Evolutionary conservation across 2,329 filamentous ascomycete genomes (phyloP).

Genomic region (Penicillium rolfsii): DNA sequence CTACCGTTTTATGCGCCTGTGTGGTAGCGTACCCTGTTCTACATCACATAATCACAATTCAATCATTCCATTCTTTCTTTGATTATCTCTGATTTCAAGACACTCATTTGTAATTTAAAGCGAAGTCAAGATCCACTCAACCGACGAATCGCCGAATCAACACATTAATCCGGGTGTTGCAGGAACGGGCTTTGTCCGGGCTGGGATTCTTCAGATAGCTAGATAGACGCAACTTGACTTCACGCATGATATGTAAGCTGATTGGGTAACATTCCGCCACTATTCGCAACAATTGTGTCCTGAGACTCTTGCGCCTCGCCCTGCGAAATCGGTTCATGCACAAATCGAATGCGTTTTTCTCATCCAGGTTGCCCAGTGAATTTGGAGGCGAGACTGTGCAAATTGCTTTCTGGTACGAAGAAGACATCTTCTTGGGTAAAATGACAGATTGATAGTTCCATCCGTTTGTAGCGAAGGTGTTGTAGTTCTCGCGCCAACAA

Average conservation of each 20-base stretch:
- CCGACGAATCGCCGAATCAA: conserved; percentile 30
- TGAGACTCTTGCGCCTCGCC: conserved; percentile 38
- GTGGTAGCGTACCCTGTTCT: background rate
- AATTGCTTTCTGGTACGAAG: conserved; percentile 36
- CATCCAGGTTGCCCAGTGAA: conserved; percentile 51
- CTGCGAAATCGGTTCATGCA: conserved; percentile 40
- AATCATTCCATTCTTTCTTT: background rate
- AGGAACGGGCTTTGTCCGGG: conserved; percentile 36
- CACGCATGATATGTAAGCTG: conserved; percentile 47
- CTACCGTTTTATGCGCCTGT: background rate
- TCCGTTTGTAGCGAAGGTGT: conserved; percentile 37
- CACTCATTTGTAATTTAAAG: background rate
- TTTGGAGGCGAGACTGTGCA: conserved; percentile 43
- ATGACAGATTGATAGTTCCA: conserved; percentile 48
- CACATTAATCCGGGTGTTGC: conserved; percentile 46
- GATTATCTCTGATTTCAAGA: background rate
- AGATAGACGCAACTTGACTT: conserved; percentile 44
- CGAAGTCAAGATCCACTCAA: background rate
- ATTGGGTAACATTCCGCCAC: conserved; percentile 41
- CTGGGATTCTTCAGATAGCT: conserved; percentile 40
- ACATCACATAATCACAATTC: background rate
- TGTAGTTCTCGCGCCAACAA: conserved; percentile 41
- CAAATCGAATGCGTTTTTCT: conserved; percentile 44
- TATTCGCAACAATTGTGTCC: conserved; percentile 35
- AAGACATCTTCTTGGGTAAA: conserved; percentile 38